phyloP scores from a whole-genome alignment of 2,329 filamentous ascomycete genomes.

The Polytolypa hystricis region DNA sequence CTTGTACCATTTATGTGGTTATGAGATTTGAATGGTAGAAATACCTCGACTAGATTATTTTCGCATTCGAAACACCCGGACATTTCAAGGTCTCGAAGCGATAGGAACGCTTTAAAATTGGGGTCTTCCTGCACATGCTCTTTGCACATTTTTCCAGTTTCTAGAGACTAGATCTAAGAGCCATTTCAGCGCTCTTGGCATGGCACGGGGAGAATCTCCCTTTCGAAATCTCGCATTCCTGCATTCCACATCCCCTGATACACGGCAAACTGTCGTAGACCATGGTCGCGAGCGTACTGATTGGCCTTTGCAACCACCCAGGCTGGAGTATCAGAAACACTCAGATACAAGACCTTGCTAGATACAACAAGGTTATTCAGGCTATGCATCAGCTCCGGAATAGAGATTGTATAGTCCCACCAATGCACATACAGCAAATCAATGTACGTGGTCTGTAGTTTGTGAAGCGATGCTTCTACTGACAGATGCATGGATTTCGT shows the following conservation, averaged over 20 bases:
- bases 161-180: no score
- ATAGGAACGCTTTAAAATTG: no score
- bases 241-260: constrained; percentile 49
- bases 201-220: constrained; percentile 62
- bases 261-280: constrained; percentile 30
- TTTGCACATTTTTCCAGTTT: no score
- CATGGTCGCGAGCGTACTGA: constrained; percentile 28
- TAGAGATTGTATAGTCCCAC: constrained; percentile 56
- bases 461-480: constrained; percentile 20
- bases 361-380: constrained; percentile 28
- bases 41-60: no score
- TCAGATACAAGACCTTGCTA: constrained; percentile 33
- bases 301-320: constrained; percentile 32
- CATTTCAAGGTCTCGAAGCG: no score
- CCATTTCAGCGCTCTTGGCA: no score
- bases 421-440: constrained; percentile 28
- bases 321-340: constrained; percentile 31
- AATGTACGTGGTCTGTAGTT: constrained; percentile 27
- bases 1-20: no score
- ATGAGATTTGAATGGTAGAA: no score
- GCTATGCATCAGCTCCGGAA: constrained; percentile 57
- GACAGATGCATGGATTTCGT: constrained; percentile 21
- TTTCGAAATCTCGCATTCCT: constrained; percentile 54
- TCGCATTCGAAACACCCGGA: no score
- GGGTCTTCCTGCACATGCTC: no score